A percentile compares a stretch with the other conserved stretches of the same genome.
Conservation (phyloP, 805 yeast genomes). For the Candida maesae region DNA sequence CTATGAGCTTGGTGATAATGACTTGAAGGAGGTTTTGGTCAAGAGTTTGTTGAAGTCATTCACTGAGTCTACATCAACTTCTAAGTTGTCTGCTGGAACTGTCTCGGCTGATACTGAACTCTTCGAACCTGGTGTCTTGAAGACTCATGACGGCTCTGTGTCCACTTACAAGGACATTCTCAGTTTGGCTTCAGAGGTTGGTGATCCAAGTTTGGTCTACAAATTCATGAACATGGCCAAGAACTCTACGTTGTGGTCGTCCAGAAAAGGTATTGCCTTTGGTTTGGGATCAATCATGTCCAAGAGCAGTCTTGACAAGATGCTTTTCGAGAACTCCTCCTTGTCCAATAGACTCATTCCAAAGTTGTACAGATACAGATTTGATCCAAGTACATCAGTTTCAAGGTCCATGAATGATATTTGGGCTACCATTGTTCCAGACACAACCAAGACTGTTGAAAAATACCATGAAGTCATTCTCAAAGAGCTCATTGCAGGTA, state of each 20-base stretch:
- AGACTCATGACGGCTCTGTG: constrained; percentile 79
- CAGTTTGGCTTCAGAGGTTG: constrained; percentile 87
- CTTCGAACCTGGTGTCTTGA: constrained; percentile 78
- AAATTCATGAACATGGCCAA: constrained; percentile 91
- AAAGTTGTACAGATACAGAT: constrained; percentile 75
- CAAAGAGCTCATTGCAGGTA: constrained; percentile 57
- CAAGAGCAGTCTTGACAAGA: constrained; percentile 64
- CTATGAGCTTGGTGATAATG: constrained; percentile 70
- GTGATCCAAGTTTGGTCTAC: constrained; percentile 91
- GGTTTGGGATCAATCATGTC: constrained; percentile 85
- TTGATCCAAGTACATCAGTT: constrained; percentile 77
- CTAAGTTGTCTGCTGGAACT: constrained; percentile 54
- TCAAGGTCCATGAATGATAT: constrained; percentile 82
- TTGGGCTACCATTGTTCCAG: constrained; percentile 69
- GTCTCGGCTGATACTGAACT: constrained; percentile 77
- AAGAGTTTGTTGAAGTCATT: constrained; percentile 71
- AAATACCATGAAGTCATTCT: constrained; percentile 56
- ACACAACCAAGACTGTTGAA: constrained; percentile 49
- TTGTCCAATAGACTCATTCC: constrained; percentile 68
- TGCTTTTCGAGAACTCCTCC: constrained; percentile 49
- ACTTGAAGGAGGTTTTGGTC: constrained; percentile 67
- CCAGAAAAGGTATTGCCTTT: constrained; percentile 90
- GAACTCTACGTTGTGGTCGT: constrained; percentile 85
- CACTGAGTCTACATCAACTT: constrained; percentile 55
- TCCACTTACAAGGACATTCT: constrained; percentile 90